Conservation (phyloP, 2,329 filamentous ascomycete species). For the Penicillium sp. region DNA sequence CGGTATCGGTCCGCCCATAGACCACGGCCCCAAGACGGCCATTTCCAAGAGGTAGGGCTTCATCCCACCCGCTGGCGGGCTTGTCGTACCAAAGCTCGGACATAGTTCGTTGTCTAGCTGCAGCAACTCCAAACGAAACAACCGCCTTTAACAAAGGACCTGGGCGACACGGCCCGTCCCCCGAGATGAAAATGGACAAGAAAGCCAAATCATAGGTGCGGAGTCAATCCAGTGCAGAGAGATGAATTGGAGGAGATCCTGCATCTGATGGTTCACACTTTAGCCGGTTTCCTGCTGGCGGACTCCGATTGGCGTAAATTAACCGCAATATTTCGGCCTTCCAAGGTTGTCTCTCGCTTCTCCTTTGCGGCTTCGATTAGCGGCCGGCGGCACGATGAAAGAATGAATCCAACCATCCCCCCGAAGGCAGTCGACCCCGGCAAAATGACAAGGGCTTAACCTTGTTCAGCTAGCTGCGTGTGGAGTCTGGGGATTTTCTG, state of each 20-base stretch:
- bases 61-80: constrained; percentile 40
- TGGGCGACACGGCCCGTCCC: constrained; percentile 10
- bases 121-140: not conserved
- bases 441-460: constrained; percentile 8
- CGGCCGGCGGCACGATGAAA: constrained; percentile 3
- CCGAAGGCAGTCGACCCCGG: constrained; percentile 1
- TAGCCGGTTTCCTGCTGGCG: not conserved
- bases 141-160: not conserved
- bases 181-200: constrained; percentile 13
- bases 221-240: not conserved
- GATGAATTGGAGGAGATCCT: not conserved
- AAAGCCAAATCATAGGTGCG: not conserved
- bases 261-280: not conserved
- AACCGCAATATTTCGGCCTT: not conserved
- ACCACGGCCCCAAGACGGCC: constrained; percentile 55
- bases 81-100: constrained; percentile 36
- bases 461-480: constrained; percentile 11
- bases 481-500: constrained; percentile 14
- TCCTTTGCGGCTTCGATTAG: not conserved
- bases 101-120: constrained; percentile 19
- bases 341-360: not conserved
- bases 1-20: constrained; percentile 50
- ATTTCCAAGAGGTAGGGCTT: constrained; percentile 56
- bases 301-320: constrained; percentile 14
- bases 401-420: not conserved